Base-by-base conservation (phyloP, 1,284 basidiomycete genomes). In the Porodaedalea pini region DNA sequence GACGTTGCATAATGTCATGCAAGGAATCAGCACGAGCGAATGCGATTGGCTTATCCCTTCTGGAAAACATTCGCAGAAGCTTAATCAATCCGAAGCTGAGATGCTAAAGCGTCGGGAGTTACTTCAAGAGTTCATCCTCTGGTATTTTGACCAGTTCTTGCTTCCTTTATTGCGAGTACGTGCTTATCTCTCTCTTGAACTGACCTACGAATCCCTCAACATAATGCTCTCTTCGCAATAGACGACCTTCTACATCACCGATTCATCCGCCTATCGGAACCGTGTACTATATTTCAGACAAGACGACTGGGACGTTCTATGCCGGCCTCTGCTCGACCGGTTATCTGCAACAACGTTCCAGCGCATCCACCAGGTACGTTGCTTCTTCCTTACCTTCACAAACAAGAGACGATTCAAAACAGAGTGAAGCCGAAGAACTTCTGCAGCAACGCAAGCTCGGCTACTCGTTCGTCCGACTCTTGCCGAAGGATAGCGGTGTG, bases 161-260 rank as follows among this genome's bases (percentile, higher is more conserved):
- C 73, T 92, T 2, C 85, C 89, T 0, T 74, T 99, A 2, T 70
- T 99, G 11, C 86, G 84, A 74, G 94, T 92, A 61, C 4, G 40
- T 4, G 17, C 47, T 41, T 52, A 44, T 27, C 49, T 37, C 52
- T 41, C 17, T 55, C 10, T 17, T 31, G n/a, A n/a, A n/a, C n/a
- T n/a, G n/a, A n/a, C n/a, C n/a, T n/a, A n/a, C n/a, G n/a, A n/a
- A 8, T 44, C 13, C 23, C 11, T 25, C 2, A 36, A 17, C 17
- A 37, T 47, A 8, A 15, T 17, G 31, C 17, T 47, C 8, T 23
- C 41, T 31, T 27, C 8, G 17, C 45, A 27, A 47, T 34, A 97
- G 91, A 93, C 92, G 0, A 88, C 88, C 0, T 99, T 98, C 73
- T 98, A 98, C 69, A 80, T 92, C 40, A 99, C 97, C 0, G 94